Evolutionary conservation across 768 basidiomycete genomes (phyloP).

Genomic region (Daedaleopsis nitida): DNA sequence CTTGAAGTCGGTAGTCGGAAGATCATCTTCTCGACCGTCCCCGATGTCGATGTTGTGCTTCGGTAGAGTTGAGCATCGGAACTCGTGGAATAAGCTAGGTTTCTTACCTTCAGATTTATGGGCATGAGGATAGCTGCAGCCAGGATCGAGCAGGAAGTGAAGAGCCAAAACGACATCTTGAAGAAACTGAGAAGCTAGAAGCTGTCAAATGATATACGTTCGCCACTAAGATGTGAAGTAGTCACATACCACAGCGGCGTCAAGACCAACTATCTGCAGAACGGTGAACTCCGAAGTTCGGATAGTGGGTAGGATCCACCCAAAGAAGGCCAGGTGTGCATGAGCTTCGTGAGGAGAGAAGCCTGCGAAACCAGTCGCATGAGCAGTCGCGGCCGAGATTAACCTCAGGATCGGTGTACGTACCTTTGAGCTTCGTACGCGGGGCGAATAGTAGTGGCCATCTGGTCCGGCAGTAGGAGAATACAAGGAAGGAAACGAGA

Average conservation of each 20-base stretch:
- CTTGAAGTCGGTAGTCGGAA: slow-evolving; percentile 35
- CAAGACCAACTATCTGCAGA: slow-evolving; percentile 93
- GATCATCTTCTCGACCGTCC: slow-evolving; percentile 44
- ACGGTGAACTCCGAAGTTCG: slow-evolving; percentile 90
- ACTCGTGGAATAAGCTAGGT: slow-evolving; percentile 26
- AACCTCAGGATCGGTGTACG: slow-evolving; percentile 17
- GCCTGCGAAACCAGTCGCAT: slow-evolving; percentile 45
- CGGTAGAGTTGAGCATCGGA: not conserved
- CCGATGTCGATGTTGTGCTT: slow-evolving; percentile 77
- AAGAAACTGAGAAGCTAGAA: slow-evolving; percentile 87
- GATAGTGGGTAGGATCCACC: slow-evolving; percentile 95
- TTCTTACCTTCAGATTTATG: slow-evolving; percentile 80
- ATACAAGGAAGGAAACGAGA: slow-evolving; percentile 76
- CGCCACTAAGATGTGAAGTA: not conserved
- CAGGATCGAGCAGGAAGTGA: slow-evolving; percentile 82
- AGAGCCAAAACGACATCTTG: slow-evolving; percentile 93
- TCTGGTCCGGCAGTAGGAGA: slow-evolving; percentile 84
- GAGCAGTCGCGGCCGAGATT: not conserved
- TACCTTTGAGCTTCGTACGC: slow-evolving; percentile 92
- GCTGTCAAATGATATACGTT: not conserved
- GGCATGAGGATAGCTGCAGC: slow-evolving; percentile 91
- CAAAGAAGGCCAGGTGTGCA: slow-evolving; percentile 84
- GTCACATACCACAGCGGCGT: slow-evolving; percentile 87
- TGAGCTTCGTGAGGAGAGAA: slow-evolving; percentile 96
- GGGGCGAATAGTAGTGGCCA: slow-evolving; percentile 93